phyloP scores from a whole-genome alignment of 2,329 filamentous ascomycete species.

The Fusarium luffae region DNA sequence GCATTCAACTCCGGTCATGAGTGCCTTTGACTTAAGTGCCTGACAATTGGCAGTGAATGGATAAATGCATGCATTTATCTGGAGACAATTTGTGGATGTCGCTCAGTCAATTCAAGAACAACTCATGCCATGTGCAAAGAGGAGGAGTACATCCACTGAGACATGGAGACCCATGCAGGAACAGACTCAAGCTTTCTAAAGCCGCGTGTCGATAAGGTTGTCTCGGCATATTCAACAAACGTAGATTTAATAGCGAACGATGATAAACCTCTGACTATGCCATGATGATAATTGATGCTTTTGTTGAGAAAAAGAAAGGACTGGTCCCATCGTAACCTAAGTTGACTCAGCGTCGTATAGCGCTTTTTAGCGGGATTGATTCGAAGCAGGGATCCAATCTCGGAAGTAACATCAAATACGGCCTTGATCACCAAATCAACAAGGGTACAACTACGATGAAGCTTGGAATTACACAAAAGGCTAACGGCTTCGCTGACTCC shows the following conservation, averaged over 20 bases:
- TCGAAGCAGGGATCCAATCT: conserved; percentile 4
- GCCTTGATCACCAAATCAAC: conserved; percentile 14
- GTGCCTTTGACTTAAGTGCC: too few species aligned
- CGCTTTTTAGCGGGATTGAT: background rate
- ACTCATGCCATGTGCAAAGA: background rate
- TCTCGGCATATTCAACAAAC: background rate
- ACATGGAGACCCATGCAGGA: conserved; percentile 21
- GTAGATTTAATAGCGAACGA: background rate
- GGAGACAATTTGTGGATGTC: background rate
- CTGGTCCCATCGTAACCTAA: background rate
- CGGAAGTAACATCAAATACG: conserved; percentile 12
- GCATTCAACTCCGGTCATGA: background rate
- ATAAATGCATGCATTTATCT: background rate
- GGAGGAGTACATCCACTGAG: background rate
- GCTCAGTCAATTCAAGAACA: background rate
- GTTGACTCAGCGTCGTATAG: conserved; percentile 8
- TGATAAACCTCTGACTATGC: background rate
- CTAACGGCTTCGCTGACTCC: background rate
- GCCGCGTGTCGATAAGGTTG: background rate
- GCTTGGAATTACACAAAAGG: background rate
- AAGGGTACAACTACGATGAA: background rate
- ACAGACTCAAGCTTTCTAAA: conserved; percentile 9
- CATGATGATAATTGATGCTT: background rate
- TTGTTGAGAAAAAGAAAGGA: background rate
- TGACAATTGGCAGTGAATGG: too few species aligned